These are phyloP conservation scores for Dalechampia spathulata DNA, from an alignment of 441 rosid genomes.

Conservation along the genomic window DNA sequence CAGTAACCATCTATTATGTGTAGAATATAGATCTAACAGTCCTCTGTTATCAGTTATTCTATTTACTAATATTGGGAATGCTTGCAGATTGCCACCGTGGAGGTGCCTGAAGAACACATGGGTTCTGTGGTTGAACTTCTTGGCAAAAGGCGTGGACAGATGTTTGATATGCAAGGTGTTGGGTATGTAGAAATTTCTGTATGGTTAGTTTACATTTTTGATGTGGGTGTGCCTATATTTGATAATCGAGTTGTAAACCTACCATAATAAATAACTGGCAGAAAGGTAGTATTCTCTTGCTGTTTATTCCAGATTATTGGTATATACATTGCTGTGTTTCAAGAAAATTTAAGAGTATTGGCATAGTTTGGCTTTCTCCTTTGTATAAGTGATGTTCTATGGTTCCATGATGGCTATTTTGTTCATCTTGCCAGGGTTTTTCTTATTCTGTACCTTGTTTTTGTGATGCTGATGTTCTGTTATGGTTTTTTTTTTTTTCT, in stretches of 20 bases:
- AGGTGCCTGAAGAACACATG: conserved; percentile 92
- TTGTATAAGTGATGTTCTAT: background rate
- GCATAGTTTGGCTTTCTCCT: background rate
- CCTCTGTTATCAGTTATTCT: background rate
- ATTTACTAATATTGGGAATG: conserved; percentile 1
- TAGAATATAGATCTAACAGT: too few species aligned
- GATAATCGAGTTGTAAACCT: background rate
- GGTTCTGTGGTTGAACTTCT: conserved; percentile 99
- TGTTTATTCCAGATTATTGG: background rate
- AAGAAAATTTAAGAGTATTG: background rate
- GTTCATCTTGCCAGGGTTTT: background rate
- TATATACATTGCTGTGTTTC: background rate
- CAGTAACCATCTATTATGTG: background rate
- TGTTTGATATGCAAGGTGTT: conserved; percentile 89
- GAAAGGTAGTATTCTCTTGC: too few species aligned
- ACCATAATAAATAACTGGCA: background rate
- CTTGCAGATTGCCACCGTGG: conserved; percentile 82
- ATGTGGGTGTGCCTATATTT: background rate
- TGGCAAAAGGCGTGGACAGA: conserved; percentile 92
- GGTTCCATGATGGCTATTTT: conserved; percentile 3
- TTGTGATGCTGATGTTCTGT: conserved; percentile 12
- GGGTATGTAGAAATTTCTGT: conserved; percentile 45
- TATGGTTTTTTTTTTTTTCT: conserved; percentile 13
- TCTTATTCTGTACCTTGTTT: background rate
- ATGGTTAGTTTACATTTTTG: conserved; percentile 5